phyloP scores from a whole-genome alignment of 495 filamentous ascomycete species.

The Aspergillus sclerotiicarbonarius region DNA sequence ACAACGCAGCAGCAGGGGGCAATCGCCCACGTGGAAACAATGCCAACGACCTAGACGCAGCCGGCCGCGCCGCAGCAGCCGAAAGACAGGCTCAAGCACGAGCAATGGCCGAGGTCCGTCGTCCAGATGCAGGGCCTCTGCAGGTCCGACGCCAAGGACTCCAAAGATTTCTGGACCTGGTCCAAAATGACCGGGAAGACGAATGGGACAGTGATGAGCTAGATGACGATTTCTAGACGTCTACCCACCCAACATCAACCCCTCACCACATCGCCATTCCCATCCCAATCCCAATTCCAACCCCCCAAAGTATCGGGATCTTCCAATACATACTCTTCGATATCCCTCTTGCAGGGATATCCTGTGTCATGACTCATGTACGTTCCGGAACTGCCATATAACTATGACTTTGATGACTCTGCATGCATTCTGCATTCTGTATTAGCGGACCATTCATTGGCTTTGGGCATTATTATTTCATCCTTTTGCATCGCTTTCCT shows the following conservation, averaged over 20 bases:
- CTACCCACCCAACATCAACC: neutral
- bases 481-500: neutral
- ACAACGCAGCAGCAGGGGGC: conserved; percentile 23
- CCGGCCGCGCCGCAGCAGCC: conserved; percentile 40
- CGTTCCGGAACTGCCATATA: neutral
- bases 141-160: conserved; percentile 34
- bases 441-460: conserved; percentile 8
- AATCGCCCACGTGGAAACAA: conserved; percentile 28
- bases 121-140: conserved; percentile 20
- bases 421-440: conserved; percentile 5
- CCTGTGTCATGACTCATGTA: conserved; percentile 11
- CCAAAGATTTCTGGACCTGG: conserved; percentile 54
- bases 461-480: neutral
- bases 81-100: conserved; percentile 45
- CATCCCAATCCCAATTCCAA: neutral
- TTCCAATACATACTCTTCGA: neutral
- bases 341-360: conserved; percentile 7
- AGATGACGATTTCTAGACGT: conserved; percentile 41
- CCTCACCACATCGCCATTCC: neutral
- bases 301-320: neutral
- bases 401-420: conserved; percentile 3
- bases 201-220: conserved; percentile 65
- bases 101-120: conserved; percentile 44
- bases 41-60: conserved; percentile 32
- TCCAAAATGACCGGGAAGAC: conserved; percentile 57